phyloP scores from a whole-genome alignment of 305 asterid genomes.

The Fraxinus paxiana region DNA sequence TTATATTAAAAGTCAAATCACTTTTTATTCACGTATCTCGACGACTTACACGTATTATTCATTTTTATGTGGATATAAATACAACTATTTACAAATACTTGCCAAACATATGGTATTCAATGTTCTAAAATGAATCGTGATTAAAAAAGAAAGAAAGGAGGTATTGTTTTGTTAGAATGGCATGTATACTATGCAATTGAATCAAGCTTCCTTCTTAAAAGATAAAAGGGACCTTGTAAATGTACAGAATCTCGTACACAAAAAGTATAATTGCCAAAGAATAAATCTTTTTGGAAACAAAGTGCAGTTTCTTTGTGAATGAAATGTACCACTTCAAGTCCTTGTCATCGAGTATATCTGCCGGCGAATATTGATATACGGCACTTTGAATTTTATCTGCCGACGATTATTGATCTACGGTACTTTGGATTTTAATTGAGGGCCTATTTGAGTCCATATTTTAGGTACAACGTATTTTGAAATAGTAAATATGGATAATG shows the following conservation, averaged over 20 bases:
- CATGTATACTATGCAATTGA: background rate
- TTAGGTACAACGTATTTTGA: no score
- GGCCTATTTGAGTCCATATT: no score
- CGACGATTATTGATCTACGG: no score
- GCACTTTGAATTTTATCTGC: no score
- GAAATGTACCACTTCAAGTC: background rate
- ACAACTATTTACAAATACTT: background rate
- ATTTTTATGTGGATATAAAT: background rate
- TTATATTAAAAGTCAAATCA: background rate
- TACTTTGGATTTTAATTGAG: no score
- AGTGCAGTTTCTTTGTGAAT: background rate
- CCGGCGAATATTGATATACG: background rate
- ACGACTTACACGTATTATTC: background rate
- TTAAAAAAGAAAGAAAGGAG: no score
- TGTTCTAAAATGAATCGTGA: background rate
- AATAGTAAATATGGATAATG: no score
- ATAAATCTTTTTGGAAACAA: background rate
- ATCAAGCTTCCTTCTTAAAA: background rate
- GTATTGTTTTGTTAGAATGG: background rate
- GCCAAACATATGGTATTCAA: background rate
- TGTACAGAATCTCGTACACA: background rate
- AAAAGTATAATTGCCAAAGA: background rate
- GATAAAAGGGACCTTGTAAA: background rate
- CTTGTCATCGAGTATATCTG: background rate
- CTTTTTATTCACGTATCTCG: no score